A percentile compares a stretch with the other conserved stretches of the same genome.
Evolutionary conservation across 495 filamentous ascomycete genomes (phyloP).

Genomic region (Podospora pseudopauciseta): DNA sequence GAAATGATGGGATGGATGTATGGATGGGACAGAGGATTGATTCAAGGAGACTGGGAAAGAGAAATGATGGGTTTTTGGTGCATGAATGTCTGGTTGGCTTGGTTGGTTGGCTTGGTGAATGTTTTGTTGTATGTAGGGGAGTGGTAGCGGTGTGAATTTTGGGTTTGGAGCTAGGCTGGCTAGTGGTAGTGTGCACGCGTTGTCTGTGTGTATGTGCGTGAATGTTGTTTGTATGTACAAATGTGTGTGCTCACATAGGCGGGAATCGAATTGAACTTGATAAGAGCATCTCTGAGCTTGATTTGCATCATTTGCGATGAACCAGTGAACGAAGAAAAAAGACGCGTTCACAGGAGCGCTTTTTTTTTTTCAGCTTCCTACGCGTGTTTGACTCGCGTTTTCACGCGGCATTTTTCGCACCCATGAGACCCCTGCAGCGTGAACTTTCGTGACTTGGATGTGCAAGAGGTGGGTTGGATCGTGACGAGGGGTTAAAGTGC

Average conservation of each 20-base stretch:
- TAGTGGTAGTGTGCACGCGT: not conserved
- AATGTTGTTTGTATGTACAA: not conserved
- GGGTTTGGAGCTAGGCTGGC: too few relatives aligned
- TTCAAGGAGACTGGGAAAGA: not conserved
- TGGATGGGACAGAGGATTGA: not conserved
- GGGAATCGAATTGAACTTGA: not conserved
- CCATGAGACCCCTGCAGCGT: not conserved
- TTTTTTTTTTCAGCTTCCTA: constrained; percentile 6
- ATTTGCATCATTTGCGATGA: too few relatives aligned
- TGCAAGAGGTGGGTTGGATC: not conserved
- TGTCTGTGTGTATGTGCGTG: not conserved
- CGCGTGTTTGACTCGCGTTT: not conserved
- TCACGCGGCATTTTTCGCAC: constrained; percentile 1
- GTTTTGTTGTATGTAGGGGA: not conserved
- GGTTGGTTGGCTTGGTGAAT: not conserved
- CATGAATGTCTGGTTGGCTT: not conserved
- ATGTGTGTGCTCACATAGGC: too few relatives aligned
- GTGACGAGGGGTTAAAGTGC: constrained; percentile 5
- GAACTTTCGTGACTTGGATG: not conserved
- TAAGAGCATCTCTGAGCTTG: too few relatives aligned
- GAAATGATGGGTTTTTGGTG: not conserved
- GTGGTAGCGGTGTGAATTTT: not conserved
- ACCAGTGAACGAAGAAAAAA: not conserved
- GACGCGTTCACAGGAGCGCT: not conserved
- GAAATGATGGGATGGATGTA: not conserved